Evolutionary conservation across 2,329 filamentous ascomycete genomes (phyloP).

Genomic region (Hymenoscyphus scutula): DNA sequence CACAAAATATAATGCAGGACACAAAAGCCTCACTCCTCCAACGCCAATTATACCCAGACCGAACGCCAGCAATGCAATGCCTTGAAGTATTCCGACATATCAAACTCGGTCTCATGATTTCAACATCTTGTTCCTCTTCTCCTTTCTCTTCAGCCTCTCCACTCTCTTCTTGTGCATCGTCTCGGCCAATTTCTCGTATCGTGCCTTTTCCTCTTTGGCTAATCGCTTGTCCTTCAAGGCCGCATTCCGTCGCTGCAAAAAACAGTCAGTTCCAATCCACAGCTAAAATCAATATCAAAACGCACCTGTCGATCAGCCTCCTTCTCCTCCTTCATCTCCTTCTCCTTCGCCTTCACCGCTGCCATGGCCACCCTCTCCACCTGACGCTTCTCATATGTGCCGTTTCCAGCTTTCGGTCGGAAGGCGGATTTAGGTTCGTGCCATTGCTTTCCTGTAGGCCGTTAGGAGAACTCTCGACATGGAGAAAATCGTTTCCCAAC

Average conservation of each 20-base stretch:
- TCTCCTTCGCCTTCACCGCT: slow-evolving; percentile 88
- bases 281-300: neutral
- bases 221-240: slow-evolving; percentile 80
- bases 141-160: slow-evolving; percentile 87
- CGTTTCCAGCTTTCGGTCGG: slow-evolving; percentile 74
- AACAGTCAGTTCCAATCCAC: slow-evolving; percentile 10
- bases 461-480: slow-evolving; percentile 10
- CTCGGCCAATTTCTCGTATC: slow-evolving; percentile 90
- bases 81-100: neutral
- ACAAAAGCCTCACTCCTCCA: neutral
- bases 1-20: neutral
- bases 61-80: slow-evolving; percentile 18
- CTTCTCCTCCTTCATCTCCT: slow-evolving; percentile 94
- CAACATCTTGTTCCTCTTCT: slow-evolving; percentile 90
- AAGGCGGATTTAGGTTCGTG: slow-evolving; percentile 80
- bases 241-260: slow-evolving; percentile 66
- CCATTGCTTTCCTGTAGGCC: slow-evolving; percentile 84
- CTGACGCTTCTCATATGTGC: slow-evolving; percentile 73
- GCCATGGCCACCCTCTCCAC: slow-evolving; percentile 67
- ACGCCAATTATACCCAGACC: slow-evolving; percentile 20
- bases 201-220: slow-evolving; percentile 87
- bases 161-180: slow-evolving; percentile 98
- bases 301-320: slow-evolving; percentile 80
- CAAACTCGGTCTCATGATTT: slow-evolving; percentile 51
- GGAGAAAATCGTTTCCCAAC: slow-evolving; percentile 1